These are phyloP conservation scores for Acanthamoeba sp. DNA, from an alignment of 208 protist genomes.

Conservation along the genomic window DNA sequence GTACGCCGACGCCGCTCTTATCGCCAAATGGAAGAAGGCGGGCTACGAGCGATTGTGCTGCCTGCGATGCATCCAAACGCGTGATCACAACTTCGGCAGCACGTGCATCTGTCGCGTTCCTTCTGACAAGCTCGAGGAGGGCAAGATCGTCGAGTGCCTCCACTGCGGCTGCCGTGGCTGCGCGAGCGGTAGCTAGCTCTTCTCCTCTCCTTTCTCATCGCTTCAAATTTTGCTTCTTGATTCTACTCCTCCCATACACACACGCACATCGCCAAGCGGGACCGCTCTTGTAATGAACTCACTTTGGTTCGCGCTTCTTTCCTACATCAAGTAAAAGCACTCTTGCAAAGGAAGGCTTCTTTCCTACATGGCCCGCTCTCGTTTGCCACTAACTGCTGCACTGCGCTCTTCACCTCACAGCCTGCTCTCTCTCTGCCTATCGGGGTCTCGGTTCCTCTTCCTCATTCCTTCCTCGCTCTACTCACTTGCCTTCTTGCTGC, in stretches of 20 bases:
- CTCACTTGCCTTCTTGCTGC: too few relatives aligned
- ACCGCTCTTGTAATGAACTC: background rate
- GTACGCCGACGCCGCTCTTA: conserved; percentile 90
- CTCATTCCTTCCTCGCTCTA: too few relatives aligned
- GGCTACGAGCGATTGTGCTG: conserved; percentile 92
- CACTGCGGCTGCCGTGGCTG: conserved; percentile 91
- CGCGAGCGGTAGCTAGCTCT: conserved; percentile 49
- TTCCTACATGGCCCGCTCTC: too few relatives aligned
- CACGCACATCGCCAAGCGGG: too few relatives aligned
- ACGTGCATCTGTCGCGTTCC: conserved; percentile 92
- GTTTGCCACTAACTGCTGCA: too few relatives aligned
- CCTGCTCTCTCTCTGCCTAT: too few relatives aligned
- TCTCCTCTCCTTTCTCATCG: background rate
- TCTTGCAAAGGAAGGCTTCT: too few relatives aligned
- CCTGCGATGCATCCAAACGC: conserved; percentile 89
- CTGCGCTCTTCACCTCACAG: too few relatives aligned
- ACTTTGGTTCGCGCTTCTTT: background rate
- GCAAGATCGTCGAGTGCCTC: conserved; percentile 87
- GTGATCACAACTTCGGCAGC: conserved; percentile 88
- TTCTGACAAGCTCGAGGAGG: conserved; percentile 83
- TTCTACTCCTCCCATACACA: too few relatives aligned
- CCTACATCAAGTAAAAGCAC: background rate
- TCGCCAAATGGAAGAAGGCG: conserved; percentile 94
- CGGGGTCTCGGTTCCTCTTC: too few relatives aligned
- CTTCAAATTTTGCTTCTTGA: background rate